phyloP scores from a whole-genome alignment of 2,329 filamentous ascomycete species.

The Capronia coronata region DNA sequence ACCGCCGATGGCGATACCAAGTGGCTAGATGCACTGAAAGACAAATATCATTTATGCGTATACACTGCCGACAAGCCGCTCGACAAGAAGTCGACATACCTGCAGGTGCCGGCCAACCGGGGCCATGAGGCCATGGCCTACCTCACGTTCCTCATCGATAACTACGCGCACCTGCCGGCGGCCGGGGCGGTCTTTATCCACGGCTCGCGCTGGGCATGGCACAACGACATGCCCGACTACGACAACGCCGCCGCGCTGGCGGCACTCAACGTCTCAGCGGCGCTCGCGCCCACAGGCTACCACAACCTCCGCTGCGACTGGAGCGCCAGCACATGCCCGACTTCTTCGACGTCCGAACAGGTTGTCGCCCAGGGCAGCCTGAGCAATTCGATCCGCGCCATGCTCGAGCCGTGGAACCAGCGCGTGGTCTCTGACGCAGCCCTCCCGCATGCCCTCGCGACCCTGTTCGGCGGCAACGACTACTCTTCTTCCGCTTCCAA shows the following conservation, averaged over 20 bases:
- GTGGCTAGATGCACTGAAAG: slow-evolving; percentile 39
- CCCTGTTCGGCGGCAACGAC: slow-evolving; percentile 37
- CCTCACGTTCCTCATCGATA: slow-evolving; percentile 44
- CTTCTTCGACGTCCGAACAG: slow-evolving; percentile 20
- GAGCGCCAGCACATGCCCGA: slow-evolving; percentile 40
- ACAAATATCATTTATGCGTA: slow-evolving; percentile 42
- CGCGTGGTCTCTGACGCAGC: slow-evolving; percentile 37
- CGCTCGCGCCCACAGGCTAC: slow-evolving; percentile 39
- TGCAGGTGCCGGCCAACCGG: slow-evolving; percentile 43
- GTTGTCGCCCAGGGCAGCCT: slow-evolving; percentile 38
- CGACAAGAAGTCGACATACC: slow-evolving; percentile 29
- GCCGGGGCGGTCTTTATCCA: slow-evolving; percentile 41
- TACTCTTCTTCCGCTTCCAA: neutral
- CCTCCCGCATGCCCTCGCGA: slow-evolving; percentile 33
- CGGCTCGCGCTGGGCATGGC: slow-evolving; percentile 41
- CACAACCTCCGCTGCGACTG: slow-evolving; percentile 48
- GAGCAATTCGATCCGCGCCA: slow-evolving; percentile 36
- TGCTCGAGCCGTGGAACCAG: slow-evolving; percentile 41
- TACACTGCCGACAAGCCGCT: slow-evolving; percentile 38
- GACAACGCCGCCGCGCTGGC: slow-evolving; percentile 41
- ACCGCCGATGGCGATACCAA: slow-evolving; percentile 37
- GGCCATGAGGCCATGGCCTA: slow-evolving; percentile 46
- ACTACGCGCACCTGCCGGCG: slow-evolving; percentile 38
- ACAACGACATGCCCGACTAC: slow-evolving; percentile 41
- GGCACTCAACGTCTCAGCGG: slow-evolving; percentile 36